Conservation (phyloP, 176 grass and related monocot species). For the Avena atlantica region DNA sequence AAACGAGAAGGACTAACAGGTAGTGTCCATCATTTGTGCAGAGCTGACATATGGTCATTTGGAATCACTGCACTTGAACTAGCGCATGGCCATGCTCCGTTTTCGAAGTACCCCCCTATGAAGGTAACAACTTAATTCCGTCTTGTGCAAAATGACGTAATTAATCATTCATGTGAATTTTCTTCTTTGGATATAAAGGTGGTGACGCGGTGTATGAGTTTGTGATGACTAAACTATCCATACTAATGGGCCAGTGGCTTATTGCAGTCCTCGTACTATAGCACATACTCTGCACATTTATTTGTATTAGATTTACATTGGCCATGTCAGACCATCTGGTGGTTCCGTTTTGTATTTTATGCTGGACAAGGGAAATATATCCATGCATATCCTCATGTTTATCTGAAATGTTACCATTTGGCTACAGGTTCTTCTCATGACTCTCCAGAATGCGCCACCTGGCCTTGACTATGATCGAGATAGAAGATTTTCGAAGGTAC, state of each 20-base stretch:
- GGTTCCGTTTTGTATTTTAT: not conserved
- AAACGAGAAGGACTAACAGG: slow-evolving; percentile 18
- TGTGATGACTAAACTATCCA: slow-evolving; percentile 15
- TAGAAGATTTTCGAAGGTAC: slow-evolving; percentile 97
- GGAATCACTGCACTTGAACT: slow-evolving; percentile 98
- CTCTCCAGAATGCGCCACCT: slow-evolving; percentile 97
- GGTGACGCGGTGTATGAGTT: not conserved
- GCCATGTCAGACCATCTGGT: slow-evolving; percentile 3
- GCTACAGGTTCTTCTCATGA: slow-evolving; percentile 98
- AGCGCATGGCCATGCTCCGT: slow-evolving; percentile 97
- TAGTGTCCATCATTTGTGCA: slow-evolving; percentile 51
- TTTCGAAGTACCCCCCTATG: slow-evolving; percentile 99
- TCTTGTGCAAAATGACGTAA: not conserved
- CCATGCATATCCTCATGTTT: not conserved
- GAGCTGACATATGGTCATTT: slow-evolving; percentile 99
- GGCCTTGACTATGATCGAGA: slow-evolving; percentile 99
- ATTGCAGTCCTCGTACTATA: not conserved
- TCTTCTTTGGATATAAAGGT: not conserved
- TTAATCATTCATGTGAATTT: slow-evolving; percentile 21
- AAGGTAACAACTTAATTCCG: slow-evolving; percentile 61
- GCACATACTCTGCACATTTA: not conserved
- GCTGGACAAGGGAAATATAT: not conserved
- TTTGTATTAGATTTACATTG: slow-evolving; percentile 7
- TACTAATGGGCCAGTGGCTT: not conserved
- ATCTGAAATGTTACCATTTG: slow-evolving; percentile 12